A percentile compares a stretch with the other conserved stretches of the same genome.
phyloP scores from a whole-genome alignment of 768 basidiomycete species.

The Pleurotus cornucopiae region DNA sequence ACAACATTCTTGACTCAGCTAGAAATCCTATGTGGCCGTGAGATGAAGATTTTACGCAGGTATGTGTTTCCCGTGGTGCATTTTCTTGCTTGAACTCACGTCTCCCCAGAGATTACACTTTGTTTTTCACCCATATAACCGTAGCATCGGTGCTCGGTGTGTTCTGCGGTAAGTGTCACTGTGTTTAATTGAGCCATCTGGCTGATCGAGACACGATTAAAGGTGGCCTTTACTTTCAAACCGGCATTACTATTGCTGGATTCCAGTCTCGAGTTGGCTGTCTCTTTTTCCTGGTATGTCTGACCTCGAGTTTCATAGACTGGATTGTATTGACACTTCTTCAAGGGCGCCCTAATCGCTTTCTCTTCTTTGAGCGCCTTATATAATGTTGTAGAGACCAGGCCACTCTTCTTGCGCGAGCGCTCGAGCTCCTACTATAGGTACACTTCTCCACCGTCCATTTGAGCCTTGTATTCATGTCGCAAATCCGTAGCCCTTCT shows the following conservation, averaged over 20 bases:
- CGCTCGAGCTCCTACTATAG: constrained; percentile 84
- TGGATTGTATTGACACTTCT: constrained; percentile 7
- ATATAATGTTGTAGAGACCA: constrained; percentile 80
- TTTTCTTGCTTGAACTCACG: neutral
- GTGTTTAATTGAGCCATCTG: neutral
- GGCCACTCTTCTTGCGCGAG: constrained; percentile 87
- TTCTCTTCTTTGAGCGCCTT: constrained; percentile 89
- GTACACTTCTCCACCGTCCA: constrained; percentile 26
- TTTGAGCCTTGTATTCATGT: neutral
- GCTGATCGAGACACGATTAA: neutral
- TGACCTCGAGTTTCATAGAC: neutral
- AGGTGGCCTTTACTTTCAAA: constrained; percentile 87
- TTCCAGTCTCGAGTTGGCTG: constrained; percentile 94
- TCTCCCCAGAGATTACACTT: constrained; percentile 62
- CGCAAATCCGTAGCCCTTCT: constrained; percentile 52
- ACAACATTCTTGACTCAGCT: constrained; percentile 89
- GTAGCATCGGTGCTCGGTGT: constrained; percentile 75
- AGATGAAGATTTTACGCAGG: constrained; percentile 80
- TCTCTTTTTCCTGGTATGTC: constrained; percentile 81
- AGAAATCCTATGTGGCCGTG: constrained; percentile 74
- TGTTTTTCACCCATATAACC: constrained; percentile 76
- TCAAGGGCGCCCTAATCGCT: constrained; percentile 81
- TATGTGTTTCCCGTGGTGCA: constrained; percentile 21
- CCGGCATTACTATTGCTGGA: constrained; percentile 77
- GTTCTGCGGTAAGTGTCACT: constrained; percentile 62